phyloP scores from a whole-genome alignment of 164 flowering plant species.

The Magnolia sinica region DNA sequence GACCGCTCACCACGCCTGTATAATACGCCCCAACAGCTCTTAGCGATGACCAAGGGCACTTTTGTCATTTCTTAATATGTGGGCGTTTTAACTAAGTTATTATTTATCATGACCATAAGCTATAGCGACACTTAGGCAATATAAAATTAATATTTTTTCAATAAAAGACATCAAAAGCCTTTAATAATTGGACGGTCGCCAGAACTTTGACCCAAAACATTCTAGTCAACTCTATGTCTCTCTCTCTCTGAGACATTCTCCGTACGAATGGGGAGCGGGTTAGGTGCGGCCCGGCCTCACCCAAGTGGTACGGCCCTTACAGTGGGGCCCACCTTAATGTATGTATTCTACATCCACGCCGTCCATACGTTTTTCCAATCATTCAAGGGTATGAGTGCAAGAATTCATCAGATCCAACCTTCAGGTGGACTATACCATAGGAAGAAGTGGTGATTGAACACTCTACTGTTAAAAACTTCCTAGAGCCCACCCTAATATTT shows the following conservation, averaged over 20 bases:
- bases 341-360: no score
- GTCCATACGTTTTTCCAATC: no score
- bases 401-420: no score
- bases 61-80: background rate
- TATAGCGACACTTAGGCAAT: background rate
- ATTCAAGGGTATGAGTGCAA: no score
- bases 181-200: slow-evolving; percentile 4
- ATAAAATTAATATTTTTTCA: background rate
- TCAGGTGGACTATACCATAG: no score
- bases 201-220: slow-evolving; percentile 7
- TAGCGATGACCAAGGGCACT: background rate
- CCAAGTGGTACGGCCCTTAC: no score
- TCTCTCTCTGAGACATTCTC: background rate
- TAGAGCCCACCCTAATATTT: no score
- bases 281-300: no score
- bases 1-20: background rate
- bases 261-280: background rate
- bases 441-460: no score
- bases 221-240: slow-evolving; percentile 6
- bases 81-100: background rate
- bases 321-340: no score
- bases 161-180: background rate
- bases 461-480: no score
- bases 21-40: background rate
- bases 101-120: background rate